These are phyloP conservation scores for Lipomyces kockii DNA, from an alignment of 805 yeast species.

Conservation along the genomic window DNA sequence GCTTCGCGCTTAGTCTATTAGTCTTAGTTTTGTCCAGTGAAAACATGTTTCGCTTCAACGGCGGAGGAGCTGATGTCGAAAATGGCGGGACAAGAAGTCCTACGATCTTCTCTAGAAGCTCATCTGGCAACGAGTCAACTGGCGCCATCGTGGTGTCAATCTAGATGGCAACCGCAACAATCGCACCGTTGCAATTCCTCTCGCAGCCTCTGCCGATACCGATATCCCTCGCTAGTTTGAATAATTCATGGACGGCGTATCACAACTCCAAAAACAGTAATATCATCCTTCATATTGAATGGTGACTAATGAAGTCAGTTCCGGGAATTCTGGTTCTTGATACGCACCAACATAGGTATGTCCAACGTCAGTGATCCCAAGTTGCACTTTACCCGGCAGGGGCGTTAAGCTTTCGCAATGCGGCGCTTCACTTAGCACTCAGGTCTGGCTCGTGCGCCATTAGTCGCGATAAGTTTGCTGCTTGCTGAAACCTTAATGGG, in stretches of 20 bases:
- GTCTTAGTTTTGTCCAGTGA: slow-evolving; percentile 5
- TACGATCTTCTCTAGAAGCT: slow-evolving; percentile 24
- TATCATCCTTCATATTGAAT: neutral
- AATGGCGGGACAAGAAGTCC: slow-evolving; percentile 22
- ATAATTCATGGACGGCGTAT: neutral
- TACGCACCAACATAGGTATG: too few species aligned
- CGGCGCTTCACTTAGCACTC: neutral
- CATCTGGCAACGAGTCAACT: slow-evolving; percentile 30
- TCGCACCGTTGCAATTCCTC: neutral
- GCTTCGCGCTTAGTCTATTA: neutral
- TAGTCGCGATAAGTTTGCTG: neutral
- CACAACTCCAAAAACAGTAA: too few species aligned
- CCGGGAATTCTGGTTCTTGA: neutral
- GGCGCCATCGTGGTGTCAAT: slow-evolving; percentile 4
- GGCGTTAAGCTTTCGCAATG: neutral
- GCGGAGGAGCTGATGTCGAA: slow-evolving; percentile 11
- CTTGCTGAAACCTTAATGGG: neutral
- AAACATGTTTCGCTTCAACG: slow-evolving; percentile 13
- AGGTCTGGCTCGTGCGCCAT: neutral
- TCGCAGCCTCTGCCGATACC: neutral
- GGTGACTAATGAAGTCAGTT: neutral
- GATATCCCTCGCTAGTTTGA: neutral
- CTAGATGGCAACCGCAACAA: too few species aligned
- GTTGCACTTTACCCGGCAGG: neutral
- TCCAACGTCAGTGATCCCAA: neutral